Evolutionary conservation across 441 rosid genomes (phyloP), one percentile per base, ranked within the genome.

Genomic region (Jatropha podagrica): DNA sequence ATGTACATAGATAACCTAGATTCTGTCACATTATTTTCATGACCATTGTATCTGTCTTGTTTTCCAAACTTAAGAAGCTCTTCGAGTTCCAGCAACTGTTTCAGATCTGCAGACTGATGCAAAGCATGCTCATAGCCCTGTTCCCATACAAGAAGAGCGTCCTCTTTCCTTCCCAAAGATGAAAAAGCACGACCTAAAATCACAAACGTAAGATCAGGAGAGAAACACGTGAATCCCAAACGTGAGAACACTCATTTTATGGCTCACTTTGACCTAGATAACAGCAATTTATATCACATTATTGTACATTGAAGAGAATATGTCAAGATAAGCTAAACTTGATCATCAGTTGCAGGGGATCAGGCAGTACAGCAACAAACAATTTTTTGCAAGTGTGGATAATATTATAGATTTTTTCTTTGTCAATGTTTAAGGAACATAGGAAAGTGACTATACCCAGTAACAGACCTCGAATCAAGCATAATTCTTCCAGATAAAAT

Each of bases 61-160:
- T 83, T 91, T 58, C 88, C 86, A 82, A 48, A 69, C 51, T 69
- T 85, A 73, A 96, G 79, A 69, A 92, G 93, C 74, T 92, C 97
- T 82, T 94, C 97, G 80, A 96, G 85, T 82, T 96, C 99, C 79
- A 96, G 82, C 78, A 96, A 80, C 71, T 90, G 97, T 88, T 88
- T 96, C 85, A 96, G 85, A 88, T 96, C 99, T 20, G 97, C 88
- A 61, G 96, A 87, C 78, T 90, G 88, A 66, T 69, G 74, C 77
- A 91, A 76, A 71, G 97, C 96, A 81, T 78, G 87, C 17, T 82
- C 85, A 73, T 87, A 86, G 26, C 97, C 99, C 77, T 86, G 86
- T 88, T 89, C 92, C 95, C 97, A 90, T 80, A 86, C 92, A 74
- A 85, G 72, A 75, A 88, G 76, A 20, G 99, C 97, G 69, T 93